Conservation (phyloP, 169 alveolate species). For the Plasmodium fragile region DNA sequence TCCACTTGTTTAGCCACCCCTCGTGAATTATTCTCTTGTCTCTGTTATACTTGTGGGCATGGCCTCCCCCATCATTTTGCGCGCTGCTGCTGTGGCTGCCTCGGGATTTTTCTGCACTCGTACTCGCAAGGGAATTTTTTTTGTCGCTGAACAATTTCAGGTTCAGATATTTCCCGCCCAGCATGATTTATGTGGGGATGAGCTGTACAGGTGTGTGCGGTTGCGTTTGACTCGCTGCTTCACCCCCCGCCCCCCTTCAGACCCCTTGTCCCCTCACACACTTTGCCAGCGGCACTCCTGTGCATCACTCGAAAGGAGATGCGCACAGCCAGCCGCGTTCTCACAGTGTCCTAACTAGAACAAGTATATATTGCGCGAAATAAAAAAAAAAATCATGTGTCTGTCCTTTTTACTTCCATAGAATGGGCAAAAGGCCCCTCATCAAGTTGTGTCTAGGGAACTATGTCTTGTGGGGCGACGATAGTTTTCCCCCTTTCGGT, state of each 20-base stretch:
- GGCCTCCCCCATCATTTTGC: slow-evolving; percentile 1
- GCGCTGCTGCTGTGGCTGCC: not conserved
- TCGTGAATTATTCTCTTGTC: slow-evolving; percentile 84
- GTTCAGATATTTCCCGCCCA: slow-evolving; percentile 65
- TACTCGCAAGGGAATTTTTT: slow-evolving; percentile 1
- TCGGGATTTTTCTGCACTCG: not conserved
- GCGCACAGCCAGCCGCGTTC: not conserved
- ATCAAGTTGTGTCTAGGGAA: not conserved
- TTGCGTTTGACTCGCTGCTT: not conserved
- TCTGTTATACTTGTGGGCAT: slow-evolving; percentile 11
- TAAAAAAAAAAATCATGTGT: not conserved
- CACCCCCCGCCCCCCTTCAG: not conserved
- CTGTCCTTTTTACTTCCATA: not conserved
- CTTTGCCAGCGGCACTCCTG: not conserved
- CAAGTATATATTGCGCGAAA: not conserved
- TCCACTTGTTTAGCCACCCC: slow-evolving; percentile 92
- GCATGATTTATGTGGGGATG: slow-evolving; percentile 11
- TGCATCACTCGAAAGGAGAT: not conserved
- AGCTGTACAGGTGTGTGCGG: not conserved
- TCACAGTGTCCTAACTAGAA: not conserved
- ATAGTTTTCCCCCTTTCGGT: not conserved
- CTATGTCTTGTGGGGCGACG: not conserved
- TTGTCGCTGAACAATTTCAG: slow-evolving; percentile 56
- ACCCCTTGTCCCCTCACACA: not conserved
- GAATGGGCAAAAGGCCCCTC: not conserved